phyloP scores from a whole-genome alignment of 116 monocot genomes.

The Iris pallida region DNA sequence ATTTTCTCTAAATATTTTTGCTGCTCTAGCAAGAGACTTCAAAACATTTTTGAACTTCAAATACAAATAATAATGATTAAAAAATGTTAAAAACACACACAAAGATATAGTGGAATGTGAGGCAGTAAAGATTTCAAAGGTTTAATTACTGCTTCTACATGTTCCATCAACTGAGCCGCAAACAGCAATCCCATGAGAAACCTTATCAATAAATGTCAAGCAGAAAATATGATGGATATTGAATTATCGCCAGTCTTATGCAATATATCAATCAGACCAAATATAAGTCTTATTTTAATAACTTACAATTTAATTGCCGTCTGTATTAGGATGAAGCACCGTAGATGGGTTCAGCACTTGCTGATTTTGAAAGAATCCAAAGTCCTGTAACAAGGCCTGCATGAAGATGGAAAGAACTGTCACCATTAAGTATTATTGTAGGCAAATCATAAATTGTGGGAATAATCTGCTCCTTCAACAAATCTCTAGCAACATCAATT shows the following conservation, averaged over 20 bases:
- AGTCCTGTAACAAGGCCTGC: constrained; percentile 30
- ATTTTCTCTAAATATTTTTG: no score
- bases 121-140: background rate
- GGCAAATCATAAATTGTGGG: background rate
- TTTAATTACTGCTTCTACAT: background rate
- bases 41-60: no score
- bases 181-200: background rate
- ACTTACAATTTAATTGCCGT: background rate
- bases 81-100: no score
- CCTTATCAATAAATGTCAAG: no score
- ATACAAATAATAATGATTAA: no score
- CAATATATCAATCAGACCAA: background rate
- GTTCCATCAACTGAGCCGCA: background rate
- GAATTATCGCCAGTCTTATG: background rate
- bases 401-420: background rate
- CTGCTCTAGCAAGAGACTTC: background rate
- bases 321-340: background rate
- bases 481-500: background rate
- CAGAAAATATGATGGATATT: background rate
- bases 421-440: background rate
- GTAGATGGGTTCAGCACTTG: background rate
- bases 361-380: constrained; percentile 25
- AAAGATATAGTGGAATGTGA: no score
- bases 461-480: background rate
- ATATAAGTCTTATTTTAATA: background rate